These are phyloP conservation scores for Stagonosporopsis chrysanthemi DNA, from an alignment of 2,329 filamentous ascomycete species.

Conservation along the genomic window DNA sequence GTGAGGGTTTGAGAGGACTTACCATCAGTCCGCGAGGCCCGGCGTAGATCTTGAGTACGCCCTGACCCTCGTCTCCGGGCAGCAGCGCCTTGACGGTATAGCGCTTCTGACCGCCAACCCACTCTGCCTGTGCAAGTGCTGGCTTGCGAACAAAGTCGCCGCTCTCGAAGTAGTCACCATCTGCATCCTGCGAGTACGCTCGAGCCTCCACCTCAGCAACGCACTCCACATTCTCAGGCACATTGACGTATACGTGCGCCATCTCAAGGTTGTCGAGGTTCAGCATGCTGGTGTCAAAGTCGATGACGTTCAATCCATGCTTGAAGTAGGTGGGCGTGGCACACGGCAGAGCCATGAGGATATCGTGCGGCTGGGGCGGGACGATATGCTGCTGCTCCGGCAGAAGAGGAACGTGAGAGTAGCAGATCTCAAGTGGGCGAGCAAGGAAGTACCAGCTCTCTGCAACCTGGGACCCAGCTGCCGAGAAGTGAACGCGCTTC, in stretches of 20 bases:
- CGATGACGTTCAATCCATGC: conserved; percentile 77
- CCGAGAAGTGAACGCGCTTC: conserved; percentile 78
- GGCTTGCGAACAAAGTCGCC: conserved; percentile 86
- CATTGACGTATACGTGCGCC: conserved; percentile 85
- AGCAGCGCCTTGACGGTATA: conserved; percentile 93
- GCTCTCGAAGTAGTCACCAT: conserved; percentile 93
- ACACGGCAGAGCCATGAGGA: conserved; percentile 84
- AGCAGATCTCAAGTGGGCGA: conserved; percentile 87
- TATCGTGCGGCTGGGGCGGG: conserved; percentile 83
- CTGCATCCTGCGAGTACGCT: conserved; percentile 78
- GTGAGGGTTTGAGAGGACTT: conserved; percentile 22
- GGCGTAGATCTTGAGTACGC: conserved; percentile 88
- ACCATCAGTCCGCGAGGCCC: conserved; percentile 92
- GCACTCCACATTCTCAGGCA: conserved; percentile 88
- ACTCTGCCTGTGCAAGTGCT: conserved; percentile 89
- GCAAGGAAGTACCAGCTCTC: conserved; percentile 96
- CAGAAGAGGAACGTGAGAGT: conserved; percentile 90
- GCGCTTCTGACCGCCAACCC: conserved; percentile 84
- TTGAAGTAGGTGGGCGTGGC: conserved; percentile 90
- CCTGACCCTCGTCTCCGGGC: conserved; percentile 89
- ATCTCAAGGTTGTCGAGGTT: conserved; percentile 92
- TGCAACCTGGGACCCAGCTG: conserved; percentile 70
- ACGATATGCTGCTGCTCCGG: conserved; percentile 92
- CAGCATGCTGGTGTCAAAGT: conserved; percentile 88
- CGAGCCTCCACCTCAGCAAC: conserved; percentile 91